Conservation (phyloP, 345 rosid species). For the Citrus sinensis region DVS_A1.0 CM039161.1:3005501-3006000, state of each 20-base stretch:
- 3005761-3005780: not conserved
- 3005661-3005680: not conserved
- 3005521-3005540: constrained; percentile 10
- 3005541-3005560: not conserved
- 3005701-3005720: not conserved
- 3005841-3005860: not conserved
- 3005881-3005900: not conserved
- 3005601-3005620: not conserved
- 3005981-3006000: not conserved
- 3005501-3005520: constrained; percentile 1
- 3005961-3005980: not conserved
- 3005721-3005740: not conserved
- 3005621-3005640: not conserved
- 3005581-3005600: no score
- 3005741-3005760: not conserved
- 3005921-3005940: not conserved
- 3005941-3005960: not conserved
- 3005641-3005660: not conserved
- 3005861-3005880: not conserved
- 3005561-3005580: no score
- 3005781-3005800: not conserved
- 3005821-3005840: not conserved
- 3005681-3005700: not conserved
- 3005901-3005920: not conserved
- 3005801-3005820: no score